Evolutionary conservation across 345 rosid species (phyloP).

Genomic region (Rhizophora mangle): DNA sequence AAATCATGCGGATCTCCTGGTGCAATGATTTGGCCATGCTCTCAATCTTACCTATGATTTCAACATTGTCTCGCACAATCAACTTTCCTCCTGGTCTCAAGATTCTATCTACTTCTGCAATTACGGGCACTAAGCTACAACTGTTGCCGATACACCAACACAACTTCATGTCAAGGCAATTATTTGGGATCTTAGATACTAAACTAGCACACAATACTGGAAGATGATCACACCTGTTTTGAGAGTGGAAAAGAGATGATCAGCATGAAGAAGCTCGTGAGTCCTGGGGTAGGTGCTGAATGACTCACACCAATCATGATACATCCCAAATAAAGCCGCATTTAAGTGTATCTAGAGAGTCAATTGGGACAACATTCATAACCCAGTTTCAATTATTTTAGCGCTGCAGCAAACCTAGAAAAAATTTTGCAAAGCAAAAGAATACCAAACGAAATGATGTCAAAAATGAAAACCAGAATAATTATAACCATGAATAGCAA

Average conservation of each 20-base stretch:
- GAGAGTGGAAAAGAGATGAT: conserved; percentile 55
- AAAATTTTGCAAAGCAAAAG: conserved; percentile 14
- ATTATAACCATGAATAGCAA: background rate
- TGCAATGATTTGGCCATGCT: conserved; percentile 57
- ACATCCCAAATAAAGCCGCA: conserved; percentile 83
- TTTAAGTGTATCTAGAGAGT: conserved; percentile 80
- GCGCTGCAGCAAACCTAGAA: conserved; percentile 70
- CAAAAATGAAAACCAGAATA: too few species aligned
- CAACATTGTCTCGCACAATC: conserved; percentile 57
- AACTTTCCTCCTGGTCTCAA: conserved; percentile 79
- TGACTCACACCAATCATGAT: conserved; percentile 93
- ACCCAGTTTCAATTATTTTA: conserved; percentile 77
- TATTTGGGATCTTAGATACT: background rate
- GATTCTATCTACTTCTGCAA: conserved; percentile 79
- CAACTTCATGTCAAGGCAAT: background rate
- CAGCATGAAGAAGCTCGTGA: conserved; percentile 82
- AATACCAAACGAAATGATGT: too few species aligned
- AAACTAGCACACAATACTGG: background rate
- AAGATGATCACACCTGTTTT: conserved; percentile 44
- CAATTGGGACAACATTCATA: conserved; percentile 74
- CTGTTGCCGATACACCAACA: conserved; percentile 32
- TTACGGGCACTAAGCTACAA: conserved; percentile 53
- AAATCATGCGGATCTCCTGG: conserved; percentile 53
- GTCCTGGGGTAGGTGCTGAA: conserved; percentile 88
- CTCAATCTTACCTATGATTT: conserved; percentile 54